A percentile compares a stretch with the other conserved stretches of the same genome.
Evolutionary conservation across 495 filamentous ascomycete species (phyloP).

Genomic region (Immersiella caudata): DNA sequence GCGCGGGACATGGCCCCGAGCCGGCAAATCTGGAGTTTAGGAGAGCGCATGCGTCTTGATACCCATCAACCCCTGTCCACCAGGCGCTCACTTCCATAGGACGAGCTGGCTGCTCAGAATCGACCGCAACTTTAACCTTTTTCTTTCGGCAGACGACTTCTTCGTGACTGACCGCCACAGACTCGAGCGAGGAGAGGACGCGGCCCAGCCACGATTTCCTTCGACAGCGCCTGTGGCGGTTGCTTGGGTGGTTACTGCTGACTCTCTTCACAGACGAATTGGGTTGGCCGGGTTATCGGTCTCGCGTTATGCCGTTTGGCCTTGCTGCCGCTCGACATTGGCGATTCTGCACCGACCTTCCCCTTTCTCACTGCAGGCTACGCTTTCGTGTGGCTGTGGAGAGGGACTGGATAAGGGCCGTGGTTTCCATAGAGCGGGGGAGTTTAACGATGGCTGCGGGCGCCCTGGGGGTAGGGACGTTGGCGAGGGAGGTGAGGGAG

Average conservation of each 20-base stretch:
- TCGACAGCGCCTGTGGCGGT: too few species aligned
- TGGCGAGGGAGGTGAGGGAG: too few species aligned
- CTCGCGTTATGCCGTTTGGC: not conserved
- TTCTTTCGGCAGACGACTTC: slow-evolving; percentile 13
- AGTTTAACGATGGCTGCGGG: too few species aligned
- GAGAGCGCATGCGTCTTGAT: slow-evolving; percentile 9
- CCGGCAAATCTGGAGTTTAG: slow-evolving; percentile 4
- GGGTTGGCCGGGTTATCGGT: not conserved
- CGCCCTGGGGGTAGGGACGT: not conserved
- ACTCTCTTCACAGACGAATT: slow-evolving; percentile 7
- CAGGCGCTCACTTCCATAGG: slow-evolving; percentile 23
- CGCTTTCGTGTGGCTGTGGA: slow-evolving; percentile 45
- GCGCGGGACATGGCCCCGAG: not conserved
- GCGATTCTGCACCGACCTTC: slow-evolving; percentile 11
- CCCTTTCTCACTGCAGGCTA: slow-evolving; percentile 51
- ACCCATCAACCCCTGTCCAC: slow-evolving; percentile 7
- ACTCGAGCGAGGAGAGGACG: not conserved
- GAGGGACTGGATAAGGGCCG: slow-evolving; percentile 33
- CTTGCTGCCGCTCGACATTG: not conserved
- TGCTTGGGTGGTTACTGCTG: slow-evolving; percentile 7
- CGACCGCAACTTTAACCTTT: slow-evolving; percentile 14
- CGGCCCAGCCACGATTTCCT: not conserved
- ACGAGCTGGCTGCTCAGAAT: slow-evolving; percentile 24
- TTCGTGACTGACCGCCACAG: slow-evolving; percentile 22
- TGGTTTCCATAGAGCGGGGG: too few species aligned